Base-by-base conservation (phyloP, 2,329 filamentous ascomycete genomes). In the Paracorniculantispora psalliotae region DNA sequence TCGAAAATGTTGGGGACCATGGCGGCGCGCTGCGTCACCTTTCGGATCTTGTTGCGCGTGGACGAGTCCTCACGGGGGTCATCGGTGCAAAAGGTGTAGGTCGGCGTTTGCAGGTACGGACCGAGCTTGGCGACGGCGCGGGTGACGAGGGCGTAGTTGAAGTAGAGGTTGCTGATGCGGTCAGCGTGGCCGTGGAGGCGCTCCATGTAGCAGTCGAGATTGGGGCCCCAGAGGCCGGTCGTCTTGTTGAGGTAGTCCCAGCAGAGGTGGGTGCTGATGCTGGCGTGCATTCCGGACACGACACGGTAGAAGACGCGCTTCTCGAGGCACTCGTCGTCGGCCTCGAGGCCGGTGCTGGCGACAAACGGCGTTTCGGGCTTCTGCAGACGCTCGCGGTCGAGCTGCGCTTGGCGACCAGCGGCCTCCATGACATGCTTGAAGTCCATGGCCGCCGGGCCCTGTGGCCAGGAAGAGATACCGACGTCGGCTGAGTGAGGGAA, bases 231-330 rank as follows among this genome's bases (percentile, higher is more conserved):
- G 73, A 91, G 77, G 60, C 94, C 94, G 0, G 93, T 97, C 1
- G 89, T 92, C 76, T 97, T 92, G 74, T 99, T 97, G 63, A 97
- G 79, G 68, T 94, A 96, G 68, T 97, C 90, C 86, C 90, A 94
- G 81, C 94, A 99, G 44, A 99, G 79, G 74, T 99, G 94, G 0
- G 92, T 90, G 64, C 91, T 96, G 72, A 99, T 99, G 63, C 92
- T 96, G 17, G 94, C 91, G 73, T 99, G 94, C 94, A 99, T 97
- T 46, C 94, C 94, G 54, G 92, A 96, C 62, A 99, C 86, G 63
- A 99, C 86, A 7, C 92, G 85, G 75, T 97, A 94, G 73, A 99
- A 99, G 39, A 97, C 94, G n/a, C 94, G 89, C 81, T 99, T 97
- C 79, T 99, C 94, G 25, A 99, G 77, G 68, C 94, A 99, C 69